Evolutionary conservation across 2,329 filamentous ascomycete species (phyloP), one percentile per base, ranked within the genome.

Genomic region (Fusarium coicis): DNA sequence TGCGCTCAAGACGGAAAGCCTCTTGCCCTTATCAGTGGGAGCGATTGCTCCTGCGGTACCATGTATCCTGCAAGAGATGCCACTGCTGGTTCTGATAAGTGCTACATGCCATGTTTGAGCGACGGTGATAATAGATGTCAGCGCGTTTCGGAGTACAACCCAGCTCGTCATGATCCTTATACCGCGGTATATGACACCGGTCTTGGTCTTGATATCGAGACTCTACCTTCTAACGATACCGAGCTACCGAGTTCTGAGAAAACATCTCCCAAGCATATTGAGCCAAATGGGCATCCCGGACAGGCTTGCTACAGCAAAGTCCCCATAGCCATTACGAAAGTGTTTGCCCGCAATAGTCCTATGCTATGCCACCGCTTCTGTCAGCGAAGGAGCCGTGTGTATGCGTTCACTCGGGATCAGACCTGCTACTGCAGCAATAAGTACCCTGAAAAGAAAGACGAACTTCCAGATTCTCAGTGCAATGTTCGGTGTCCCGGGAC

Each of bases 91-190:
- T 15, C 19, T 10, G 26, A 46, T 21, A 28, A 28, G 19, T 63
- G 61, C 21, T 26, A 37, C 11, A 44, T 64, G 37, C 44, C 55
- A 19, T 64, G 55, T 19, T n/a, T 50, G 21, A 37, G 44, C 8
- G 19, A 11, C 2, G 18, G n/a, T 3, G 32, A 61, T 10, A 11
- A 43, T 28, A n/a, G n/a, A 1, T 60, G 57, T 7, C 57, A 42
- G 30, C 47, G 14, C 8, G 5, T 21, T 46, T 46, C 44, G 0
- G 19, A 28, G 12, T 49, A 36, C 4, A 26, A 19, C 5, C 8
- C 11, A 7, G 14, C 16, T 32, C 63, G 30, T 11, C n/a, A 40
- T 8, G 16, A 3, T 2, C 18, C 7, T 11, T 62, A 50, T n/a
- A 34, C 23, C 12, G n/a, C 39, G 2, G 50, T 39, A 6, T 68